Base-by-base conservation (phyloP, 257 asterid genomes). In the Solanum commersonii region DNA sequence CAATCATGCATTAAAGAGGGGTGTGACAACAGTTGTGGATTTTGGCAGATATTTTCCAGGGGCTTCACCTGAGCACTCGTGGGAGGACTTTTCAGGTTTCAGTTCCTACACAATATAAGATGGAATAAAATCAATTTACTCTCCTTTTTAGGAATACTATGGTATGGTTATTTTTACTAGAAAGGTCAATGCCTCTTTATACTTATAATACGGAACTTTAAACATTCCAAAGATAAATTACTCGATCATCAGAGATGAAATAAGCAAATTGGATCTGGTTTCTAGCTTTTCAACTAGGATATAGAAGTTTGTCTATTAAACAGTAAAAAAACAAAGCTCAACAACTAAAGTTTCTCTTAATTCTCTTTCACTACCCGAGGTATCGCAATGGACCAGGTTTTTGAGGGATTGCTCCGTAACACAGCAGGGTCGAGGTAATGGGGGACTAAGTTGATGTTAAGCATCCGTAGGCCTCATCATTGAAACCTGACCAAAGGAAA, bases 81-180 rank as follows among this genome's bases (percentile, higher is more conserved):
- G 98, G 99, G 96, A 96, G 89, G 99, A 97, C 92, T 94, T 93
- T 23, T 91, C 96, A 97, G 99, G 99, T 97, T 88, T 81, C 70
- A 81, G 70, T 81, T 81, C 42, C 6, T 3, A 81, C 70, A 31
- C 31, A 42, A 81, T 27, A 81, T 44, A 81, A 22, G 42, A 81
- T 81, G 85, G 68, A 81, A 81, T 29, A 29, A 29, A 31, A 81
- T 81, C 70, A 81, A 15, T 81, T 20, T 46, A 46, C 68, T 81
- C 3, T 81, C 16, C 42, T 49, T 46, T 44, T 79, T 27, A 40
- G 60, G 14, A 40, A 42, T 77, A n/a, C 60, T 40, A 37, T 76
- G 33, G 33, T 38, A 25, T 79, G 67, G 85, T 44, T 79, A 13
- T 33, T 25, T 15, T 44, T 27, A 79, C 38, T 15, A 46, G 68